Evolutionary conservation across 208 protist species (phyloP).

Genomic region (Trypanosoma avium): DNA sequence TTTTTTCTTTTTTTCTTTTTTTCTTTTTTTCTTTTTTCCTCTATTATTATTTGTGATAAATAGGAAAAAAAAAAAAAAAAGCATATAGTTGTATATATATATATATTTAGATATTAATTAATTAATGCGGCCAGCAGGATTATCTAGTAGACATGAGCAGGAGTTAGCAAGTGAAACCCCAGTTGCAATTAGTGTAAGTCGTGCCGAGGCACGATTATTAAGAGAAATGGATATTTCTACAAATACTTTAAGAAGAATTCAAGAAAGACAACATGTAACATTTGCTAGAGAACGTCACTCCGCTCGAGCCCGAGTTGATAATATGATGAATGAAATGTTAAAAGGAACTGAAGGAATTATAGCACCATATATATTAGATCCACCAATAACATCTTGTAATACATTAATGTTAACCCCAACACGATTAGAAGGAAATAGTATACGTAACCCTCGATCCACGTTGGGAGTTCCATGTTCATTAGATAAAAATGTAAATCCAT

Average conservation of each 20-base stretch:
- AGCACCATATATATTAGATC: constrained; percentile 12
- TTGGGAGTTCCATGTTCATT: too few species aligned
- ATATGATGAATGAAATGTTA: constrained; percentile 10
- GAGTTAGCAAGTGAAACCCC: constrained; percentile 39
- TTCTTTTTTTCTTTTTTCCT: neutral
- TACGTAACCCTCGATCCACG: too few species aligned
- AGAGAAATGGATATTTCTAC: constrained; percentile 27
- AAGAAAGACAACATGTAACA: neutral
- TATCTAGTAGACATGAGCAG: constrained; percentile 25
- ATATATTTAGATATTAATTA: neutral
- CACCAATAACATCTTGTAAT: neutral
- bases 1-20: neutral
- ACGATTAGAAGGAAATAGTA: too few species aligned
- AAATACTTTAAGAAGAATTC: neutral
- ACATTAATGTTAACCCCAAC: neutral
- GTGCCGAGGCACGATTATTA: constrained; percentile 33
- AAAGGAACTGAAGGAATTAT: constrained; percentile 8
- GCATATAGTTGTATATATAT: too few species aligned
- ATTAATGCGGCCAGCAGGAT: constrained; percentile 4
- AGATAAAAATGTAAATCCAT: too few species aligned
- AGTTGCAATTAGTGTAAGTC: constrained; percentile 38
- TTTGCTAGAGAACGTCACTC: constrained; percentile 13
- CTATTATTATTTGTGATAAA: neutral
- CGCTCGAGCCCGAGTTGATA: constrained; percentile 13
- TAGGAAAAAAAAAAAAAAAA: neutral